Conservation (phyloP, 169 alveolate species). For the Plasmodium reichenowi region DNA sequence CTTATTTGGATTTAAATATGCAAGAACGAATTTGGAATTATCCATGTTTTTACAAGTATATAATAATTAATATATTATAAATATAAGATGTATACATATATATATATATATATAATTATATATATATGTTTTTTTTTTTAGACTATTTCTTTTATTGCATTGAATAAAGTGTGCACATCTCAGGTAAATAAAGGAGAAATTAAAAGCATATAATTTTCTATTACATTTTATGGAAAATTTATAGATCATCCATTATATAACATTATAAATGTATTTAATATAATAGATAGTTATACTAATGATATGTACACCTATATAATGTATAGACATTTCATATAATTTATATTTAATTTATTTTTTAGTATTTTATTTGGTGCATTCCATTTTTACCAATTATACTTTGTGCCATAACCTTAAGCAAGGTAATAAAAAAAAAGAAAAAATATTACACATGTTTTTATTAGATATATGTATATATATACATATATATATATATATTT, state of each 20-base stretch:
- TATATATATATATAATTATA: not conserved
- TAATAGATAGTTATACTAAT: no score
- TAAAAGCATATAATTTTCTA: not conserved
- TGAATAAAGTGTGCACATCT: slow-evolving; percentile 96
- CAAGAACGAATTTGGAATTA: slow-evolving; percentile 80
- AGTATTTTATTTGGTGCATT: slow-evolving; percentile 93
- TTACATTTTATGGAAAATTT: no score
- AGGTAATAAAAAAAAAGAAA: slow-evolving; percentile 25
- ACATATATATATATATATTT: no score
- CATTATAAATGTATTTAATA: no score
- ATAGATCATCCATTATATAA: no score
- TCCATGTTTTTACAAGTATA: slow-evolving; percentile 80
- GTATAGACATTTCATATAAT: not conserved
- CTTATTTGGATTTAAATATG: slow-evolving; percentile 81
- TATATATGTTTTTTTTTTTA: slow-evolving; percentile 79
- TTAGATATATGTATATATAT: slow-evolving; percentile 12
- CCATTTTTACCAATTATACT: slow-evolving; percentile 89
- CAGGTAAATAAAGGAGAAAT: slow-evolving; percentile 79
- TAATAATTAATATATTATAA: not conserved
- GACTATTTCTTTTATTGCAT: slow-evolving; percentile 94
- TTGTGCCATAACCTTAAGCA: slow-evolving; percentile 70
- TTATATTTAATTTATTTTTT: slow-evolving; percentile 4
- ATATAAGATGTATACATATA: not conserved
- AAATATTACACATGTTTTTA: not conserved
- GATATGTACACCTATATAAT: not conserved